Evolutionary conservation across 176 grass and related monocot species (phyloP).

Genomic region (Rhipidocladum racemiflorum): DNA sequence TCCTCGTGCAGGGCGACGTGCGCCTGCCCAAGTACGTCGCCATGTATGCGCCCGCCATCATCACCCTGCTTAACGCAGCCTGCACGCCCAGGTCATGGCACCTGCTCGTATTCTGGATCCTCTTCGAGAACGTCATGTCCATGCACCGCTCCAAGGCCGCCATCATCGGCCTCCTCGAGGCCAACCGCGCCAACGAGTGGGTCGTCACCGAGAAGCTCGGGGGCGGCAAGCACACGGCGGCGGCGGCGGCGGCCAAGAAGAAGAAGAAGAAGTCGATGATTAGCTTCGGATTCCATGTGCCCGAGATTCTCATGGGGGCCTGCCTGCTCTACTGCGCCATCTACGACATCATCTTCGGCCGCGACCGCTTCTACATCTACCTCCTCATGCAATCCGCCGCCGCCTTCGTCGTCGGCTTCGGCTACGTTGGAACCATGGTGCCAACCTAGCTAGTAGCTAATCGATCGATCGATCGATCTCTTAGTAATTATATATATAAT

Average conservation of each 20-base stretch:
- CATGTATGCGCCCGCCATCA: constrained; percentile 65
- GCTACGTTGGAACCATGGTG: constrained; percentile 45
- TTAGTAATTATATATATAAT: too few species aligned
- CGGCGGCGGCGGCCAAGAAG: too few species aligned
- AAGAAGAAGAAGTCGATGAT: constrained; percentile 12
- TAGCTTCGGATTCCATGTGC: constrained; percentile 28
- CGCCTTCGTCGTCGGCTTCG: constrained; percentile 69
- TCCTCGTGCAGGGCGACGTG: constrained; percentile 59
- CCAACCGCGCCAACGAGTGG: constrained; percentile 83
- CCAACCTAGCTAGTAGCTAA: too few species aligned
- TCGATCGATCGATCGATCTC: too few species aligned
- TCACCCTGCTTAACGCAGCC: constrained; percentile 74
- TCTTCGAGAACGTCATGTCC: constrained; percentile 96
- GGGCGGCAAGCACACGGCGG: neutral
- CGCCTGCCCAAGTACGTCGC: constrained; percentile 67
- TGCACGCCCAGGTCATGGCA: constrained; percentile 77
- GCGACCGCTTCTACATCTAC: constrained; percentile 70
- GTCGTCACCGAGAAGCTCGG: constrained; percentile 89
- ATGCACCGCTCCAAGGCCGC: constrained; percentile 82
- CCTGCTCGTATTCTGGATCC: constrained; percentile 86
- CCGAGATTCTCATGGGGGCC: constrained; percentile 65
- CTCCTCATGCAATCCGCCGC: constrained; percentile 69
- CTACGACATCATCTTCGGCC: constrained; percentile 60
- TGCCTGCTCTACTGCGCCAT: constrained; percentile 68
- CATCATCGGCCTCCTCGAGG: constrained; percentile 72